These are phyloP conservation scores for Cladophialophora immunda DNA, from an alignment of 2,329 filamentous ascomycete genomes.

Conservation along the genomic window DNA sequence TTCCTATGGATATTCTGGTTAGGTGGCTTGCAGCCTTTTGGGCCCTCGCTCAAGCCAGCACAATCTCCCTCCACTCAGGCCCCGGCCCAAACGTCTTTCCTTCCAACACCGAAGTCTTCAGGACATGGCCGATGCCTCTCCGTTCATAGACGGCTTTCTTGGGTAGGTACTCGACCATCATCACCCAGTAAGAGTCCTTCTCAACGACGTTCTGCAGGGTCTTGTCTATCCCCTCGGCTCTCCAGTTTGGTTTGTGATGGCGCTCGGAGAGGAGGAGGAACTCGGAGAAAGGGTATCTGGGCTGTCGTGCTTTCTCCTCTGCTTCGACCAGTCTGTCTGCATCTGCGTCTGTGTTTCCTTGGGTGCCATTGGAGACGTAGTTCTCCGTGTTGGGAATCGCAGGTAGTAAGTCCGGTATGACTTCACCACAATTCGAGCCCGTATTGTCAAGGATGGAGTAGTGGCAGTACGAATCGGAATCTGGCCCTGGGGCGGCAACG, in stretches of 20 bases:
- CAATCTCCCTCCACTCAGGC: background rate
- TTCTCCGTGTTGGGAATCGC: background rate
- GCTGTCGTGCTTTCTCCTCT: background rate
- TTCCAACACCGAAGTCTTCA: background rate
- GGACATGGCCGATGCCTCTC: constrained; percentile 4
- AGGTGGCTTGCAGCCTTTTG: no score
- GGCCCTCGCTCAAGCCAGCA: constrained; percentile 6
- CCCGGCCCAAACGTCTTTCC: background rate
- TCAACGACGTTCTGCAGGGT: background rate
- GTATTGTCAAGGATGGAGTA: background rate
- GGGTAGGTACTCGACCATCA: constrained; percentile 1
- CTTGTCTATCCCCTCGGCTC: background rate
- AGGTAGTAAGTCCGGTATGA: background rate
- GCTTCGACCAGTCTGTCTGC: background rate
- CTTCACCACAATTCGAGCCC: background rate
- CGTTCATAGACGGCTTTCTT: constrained; percentile 4
- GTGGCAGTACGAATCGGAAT: background rate
- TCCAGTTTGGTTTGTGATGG: constrained; percentile 1
- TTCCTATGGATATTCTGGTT: no score
- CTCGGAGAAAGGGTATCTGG: background rate
- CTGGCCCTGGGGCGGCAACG: background rate
- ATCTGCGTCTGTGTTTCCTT: no score
- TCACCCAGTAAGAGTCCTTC: background rate
- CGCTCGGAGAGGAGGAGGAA: background rate
- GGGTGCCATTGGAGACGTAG: no score